Evolutionary conservation across 176 grass and related monocot species (phyloP), one percentile per base, ranked within the genome.

Genomic region (Thalia dealbata): DNA sequence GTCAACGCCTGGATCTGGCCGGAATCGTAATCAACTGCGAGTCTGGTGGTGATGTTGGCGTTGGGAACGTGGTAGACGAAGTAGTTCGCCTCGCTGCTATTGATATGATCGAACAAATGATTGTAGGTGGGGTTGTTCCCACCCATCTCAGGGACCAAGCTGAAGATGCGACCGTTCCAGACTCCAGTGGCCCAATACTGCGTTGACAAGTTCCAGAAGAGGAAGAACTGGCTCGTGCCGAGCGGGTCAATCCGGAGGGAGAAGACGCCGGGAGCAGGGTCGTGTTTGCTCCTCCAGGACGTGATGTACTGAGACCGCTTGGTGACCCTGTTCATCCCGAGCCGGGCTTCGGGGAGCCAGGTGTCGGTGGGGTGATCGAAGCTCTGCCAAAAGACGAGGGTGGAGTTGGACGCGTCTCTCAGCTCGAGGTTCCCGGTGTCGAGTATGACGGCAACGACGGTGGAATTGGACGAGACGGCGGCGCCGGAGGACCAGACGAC

Each of bases 371-470:
- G 93, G 63, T 67, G 32, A 4, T 43, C 64, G 2, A 67, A 43
- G 32, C 64, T 67, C 18, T 67, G 18, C 64, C 64, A 97, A 24
- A 88, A 88, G 24, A 90, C 24, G 6, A 21, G 70, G 3, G 87
- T 84, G 22, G 89, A 29, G 64, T 90, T 66, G 25, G 76, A 81
- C 52, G 58, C 80, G 48, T 96, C 82, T 15, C 1, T 82, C 10
- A 96, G 83, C 1, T 78, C 77, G 7, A 96, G 89, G 85, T 84
- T 96, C 45, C 93, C 93, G 0, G 0, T 16, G 69, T 96, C 89
- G 18, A 16, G 25, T 73, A 96, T 58, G 64, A 77, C 63, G 0
- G 89, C 93, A 10, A 29, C 61, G 2, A 82, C 11, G 12, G 92
- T 84, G 61, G 83, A 76, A 51, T 59, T 85, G 32, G 76, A 69